Percentiles rank a stretch among this genome's conserved stretches.
phyloP scores from a whole-genome alignment of 371 early-diverging fungal species.

The Blakeslea trispora region DNA sequence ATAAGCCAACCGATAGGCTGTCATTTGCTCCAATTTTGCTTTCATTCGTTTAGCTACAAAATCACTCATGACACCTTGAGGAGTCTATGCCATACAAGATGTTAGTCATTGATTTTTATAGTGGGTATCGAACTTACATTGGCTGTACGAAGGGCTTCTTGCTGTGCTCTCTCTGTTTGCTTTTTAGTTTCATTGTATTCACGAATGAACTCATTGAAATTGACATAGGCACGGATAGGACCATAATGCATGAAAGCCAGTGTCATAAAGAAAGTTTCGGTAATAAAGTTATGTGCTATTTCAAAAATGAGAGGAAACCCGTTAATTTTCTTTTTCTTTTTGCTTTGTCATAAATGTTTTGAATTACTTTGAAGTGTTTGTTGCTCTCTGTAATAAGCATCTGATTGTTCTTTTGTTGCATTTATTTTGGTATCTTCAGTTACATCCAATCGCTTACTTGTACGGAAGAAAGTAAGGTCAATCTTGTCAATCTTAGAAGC shows the following conservation, averaged over 20 bases:
- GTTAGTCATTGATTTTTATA: not conserved
- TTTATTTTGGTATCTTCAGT: slow-evolving; percentile 80
- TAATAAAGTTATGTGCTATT: slow-evolving; percentile 74
- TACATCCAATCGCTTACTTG: slow-evolving; percentile 57
- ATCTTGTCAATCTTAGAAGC: slow-evolving; percentile 74
- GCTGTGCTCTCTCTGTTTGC: slow-evolving; percentile 53
- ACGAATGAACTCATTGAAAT: slow-evolving; percentile 66
- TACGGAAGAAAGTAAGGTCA: slow-evolving; percentile 67
- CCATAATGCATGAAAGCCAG: slow-evolving; percentile 81
- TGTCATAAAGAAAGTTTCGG: slow-evolving; percentile 86
- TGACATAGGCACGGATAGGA: slow-evolving; percentile 67
- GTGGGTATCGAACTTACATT: slow-evolving; percentile 32
- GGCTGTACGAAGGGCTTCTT: slow-evolving; percentile 45
- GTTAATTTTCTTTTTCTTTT: too few species aligned
- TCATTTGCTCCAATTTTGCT: slow-evolving; percentile 57
- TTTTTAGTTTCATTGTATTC: slow-evolving; percentile 68
- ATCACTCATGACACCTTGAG: slow-evolving; percentile 54
- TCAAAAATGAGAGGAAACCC: not conserved
- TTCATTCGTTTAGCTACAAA: slow-evolving; percentile 59
- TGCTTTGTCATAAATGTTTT: too few species aligned
- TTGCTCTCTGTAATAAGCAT: slow-evolving; percentile 49
- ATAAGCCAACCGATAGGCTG: slow-evolving; percentile 67
- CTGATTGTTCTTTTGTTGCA: slow-evolving; percentile 72
- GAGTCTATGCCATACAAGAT: slow-evolving; percentile 21
- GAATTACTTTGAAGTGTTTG: slow-evolving; percentile 24